Evolutionary conservation across 495 filamentous ascomycete genomes (phyloP).

Genomic region (Tuber indicum): DNA sequence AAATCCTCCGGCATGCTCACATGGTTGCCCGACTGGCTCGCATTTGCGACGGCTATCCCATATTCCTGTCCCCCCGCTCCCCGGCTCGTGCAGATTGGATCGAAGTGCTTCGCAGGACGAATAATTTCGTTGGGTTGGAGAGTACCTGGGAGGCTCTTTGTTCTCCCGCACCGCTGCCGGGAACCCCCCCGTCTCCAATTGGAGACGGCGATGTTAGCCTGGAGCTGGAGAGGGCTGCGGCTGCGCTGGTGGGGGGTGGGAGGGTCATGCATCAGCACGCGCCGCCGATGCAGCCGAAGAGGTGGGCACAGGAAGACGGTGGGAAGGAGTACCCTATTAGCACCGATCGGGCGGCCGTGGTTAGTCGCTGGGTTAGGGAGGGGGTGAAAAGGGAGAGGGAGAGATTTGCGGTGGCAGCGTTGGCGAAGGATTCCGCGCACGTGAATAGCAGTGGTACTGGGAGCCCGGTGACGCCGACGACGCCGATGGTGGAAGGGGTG

Average conservation of each 20-base stretch:
- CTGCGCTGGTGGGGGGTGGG: constrained; percentile 28
- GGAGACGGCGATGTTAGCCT: constrained; percentile 47
- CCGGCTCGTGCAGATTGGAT: constrained; percentile 72
- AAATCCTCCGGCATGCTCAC: constrained; percentile 66
- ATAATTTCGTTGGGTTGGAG: constrained; percentile 59
- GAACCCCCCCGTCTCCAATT: constrained; percentile 18
- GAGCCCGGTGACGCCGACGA: background rate
- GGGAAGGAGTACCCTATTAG: constrained; percentile 62
- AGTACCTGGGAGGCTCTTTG: constrained; percentile 65
- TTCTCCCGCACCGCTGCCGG: constrained; percentile 58
- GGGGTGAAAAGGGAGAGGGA: constrained; percentile 46
- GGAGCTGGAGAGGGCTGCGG: constrained; percentile 45
- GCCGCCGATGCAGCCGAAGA: constrained; percentile 45
- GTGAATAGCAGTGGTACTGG: background rate
- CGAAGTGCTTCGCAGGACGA: constrained; percentile 59
- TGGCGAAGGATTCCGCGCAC: background rate
- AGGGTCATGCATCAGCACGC: constrained; percentile 24
- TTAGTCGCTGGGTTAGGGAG: constrained; percentile 64
- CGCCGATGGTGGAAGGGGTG: background rate
- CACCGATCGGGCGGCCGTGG: constrained; percentile 60
- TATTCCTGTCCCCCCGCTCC: constrained; percentile 66
- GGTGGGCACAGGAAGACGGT: constrained; percentile 57
- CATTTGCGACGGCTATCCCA: constrained; percentile 69
- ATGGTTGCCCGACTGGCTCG: constrained; percentile 69
- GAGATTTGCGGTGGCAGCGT: background rate